phyloP scores from a whole-genome alignment of 2,329 filamentous ascomycete genomes.

The Paraconiothyrium sp. region DNA sequence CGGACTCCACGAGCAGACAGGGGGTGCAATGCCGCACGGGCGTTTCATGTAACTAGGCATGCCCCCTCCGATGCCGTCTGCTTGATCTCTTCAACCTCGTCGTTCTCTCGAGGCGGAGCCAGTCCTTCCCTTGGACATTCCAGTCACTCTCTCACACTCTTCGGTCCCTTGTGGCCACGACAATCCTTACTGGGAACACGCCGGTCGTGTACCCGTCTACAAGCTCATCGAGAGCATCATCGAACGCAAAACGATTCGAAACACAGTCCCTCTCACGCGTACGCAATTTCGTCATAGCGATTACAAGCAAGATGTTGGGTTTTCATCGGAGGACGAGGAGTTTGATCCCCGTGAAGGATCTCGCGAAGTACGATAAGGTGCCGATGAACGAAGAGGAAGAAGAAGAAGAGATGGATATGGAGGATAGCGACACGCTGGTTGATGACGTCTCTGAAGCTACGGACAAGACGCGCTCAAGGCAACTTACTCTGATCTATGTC shows the following conservation, averaged over 20 bases:
- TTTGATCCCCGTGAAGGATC: constrained; percentile 55
- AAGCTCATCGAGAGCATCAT: constrained; percentile 26
- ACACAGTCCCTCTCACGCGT: constrained; percentile 14
- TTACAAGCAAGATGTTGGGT: constrained; percentile 49
- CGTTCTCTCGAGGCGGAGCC: constrained; percentile 40
- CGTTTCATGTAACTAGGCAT: constrained; percentile 21
- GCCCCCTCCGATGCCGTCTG: constrained; percentile 22
- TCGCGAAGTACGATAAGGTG: constrained; percentile 54
- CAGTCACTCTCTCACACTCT: constrained; percentile 44
- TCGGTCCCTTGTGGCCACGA: constrained; percentile 41
- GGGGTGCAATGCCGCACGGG: constrained; percentile 18
- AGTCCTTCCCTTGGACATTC: constrained; percentile 44
- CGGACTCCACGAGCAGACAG: constrained; percentile 15
- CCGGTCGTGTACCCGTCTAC: constrained; percentile 34
- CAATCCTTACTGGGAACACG: constrained; percentile 42
- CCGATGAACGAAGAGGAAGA: constrained; percentile 43
- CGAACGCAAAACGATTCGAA: constrained; percentile 12
- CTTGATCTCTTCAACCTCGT: constrained; percentile 24
- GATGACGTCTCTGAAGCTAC: constrained; percentile 28
- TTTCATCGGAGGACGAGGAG: constrained; percentile 55
- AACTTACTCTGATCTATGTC: constrained; percentile 56
- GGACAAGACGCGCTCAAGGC: constrained; percentile 38
- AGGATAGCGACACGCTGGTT: constrained; percentile 38
- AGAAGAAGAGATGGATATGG: constrained; percentile 35
- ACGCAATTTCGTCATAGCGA: constrained; percentile 13